These are phyloP conservation scores for Mycena citricolor DNA, from an alignment of 1,284 basidiomycete species.

Conservation along the genomic window DNA sequence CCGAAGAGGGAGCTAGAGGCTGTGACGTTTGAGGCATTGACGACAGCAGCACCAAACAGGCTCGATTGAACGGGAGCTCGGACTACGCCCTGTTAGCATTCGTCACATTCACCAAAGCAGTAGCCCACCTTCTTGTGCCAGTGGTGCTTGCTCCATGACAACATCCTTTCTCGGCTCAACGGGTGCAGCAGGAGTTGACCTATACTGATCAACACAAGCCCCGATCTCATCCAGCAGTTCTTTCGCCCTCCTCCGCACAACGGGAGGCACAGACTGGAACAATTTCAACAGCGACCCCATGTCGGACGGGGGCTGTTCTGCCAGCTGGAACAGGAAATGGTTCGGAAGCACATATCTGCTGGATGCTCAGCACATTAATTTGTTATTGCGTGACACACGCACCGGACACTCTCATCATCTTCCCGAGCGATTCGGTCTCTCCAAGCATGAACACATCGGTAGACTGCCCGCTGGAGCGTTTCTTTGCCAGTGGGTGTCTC, in stretches of 20 bases:
- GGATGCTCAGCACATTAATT: constrained; percentile 6
- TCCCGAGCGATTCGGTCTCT: constrained; percentile 79
- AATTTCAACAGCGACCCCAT: constrained; percentile 54
- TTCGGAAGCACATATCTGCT: constrained; percentile 72
- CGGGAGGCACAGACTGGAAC: constrained; percentile 59
- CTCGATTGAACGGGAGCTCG: constrained; percentile 26
- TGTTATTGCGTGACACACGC: constrained; percentile 30
- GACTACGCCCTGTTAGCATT: no score
- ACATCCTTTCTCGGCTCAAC: no score
- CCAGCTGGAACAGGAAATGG: constrained; percentile 68
- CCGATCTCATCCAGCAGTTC: constrained; percentile 65
- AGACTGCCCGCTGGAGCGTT: constrained; percentile 57
- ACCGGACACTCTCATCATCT: constrained; percentile 88
- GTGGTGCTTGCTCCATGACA: no score
- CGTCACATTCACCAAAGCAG: no score
- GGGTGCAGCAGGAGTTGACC: constrained; percentile 2
- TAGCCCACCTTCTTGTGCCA: no score
- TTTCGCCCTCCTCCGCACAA: constrained; percentile 56
- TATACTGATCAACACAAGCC: constrained; percentile 35
- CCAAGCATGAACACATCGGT: constrained; percentile 81
- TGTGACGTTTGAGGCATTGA: constrained; percentile 25
- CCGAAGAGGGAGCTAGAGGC: constrained; percentile 45
- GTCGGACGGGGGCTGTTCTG: constrained; percentile 64
- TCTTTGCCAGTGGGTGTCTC: constrained; percentile 32
- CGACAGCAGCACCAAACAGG: constrained; percentile 30